Conservation (phyloP, 352 stramenopile species). For the Thalassiosira gravida region DNA sequence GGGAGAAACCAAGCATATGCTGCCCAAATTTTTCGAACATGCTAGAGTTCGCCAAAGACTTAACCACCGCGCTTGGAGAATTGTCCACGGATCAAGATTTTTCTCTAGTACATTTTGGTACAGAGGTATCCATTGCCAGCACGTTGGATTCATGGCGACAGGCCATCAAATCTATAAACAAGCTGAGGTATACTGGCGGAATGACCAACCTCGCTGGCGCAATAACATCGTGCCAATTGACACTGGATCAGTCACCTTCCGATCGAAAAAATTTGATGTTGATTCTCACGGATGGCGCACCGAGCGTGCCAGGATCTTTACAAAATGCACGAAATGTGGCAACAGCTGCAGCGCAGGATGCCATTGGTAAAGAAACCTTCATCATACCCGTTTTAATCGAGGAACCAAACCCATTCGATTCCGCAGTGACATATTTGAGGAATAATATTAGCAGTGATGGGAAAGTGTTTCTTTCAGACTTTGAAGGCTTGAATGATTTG, state of each 20-base stretch:
- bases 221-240: slow-evolving; percentile 30
- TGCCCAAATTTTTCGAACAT: slow-evolving; percentile 37
- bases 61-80: slow-evolving; percentile 24
- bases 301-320: background rate
- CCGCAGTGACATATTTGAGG: slow-evolving; percentile 9
- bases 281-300: slow-evolving; percentile 20
- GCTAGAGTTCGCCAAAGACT: slow-evolving; percentile 22
- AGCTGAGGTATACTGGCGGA: slow-evolving; percentile 21
- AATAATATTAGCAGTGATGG: slow-evolving; percentile 37
- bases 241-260: slow-evolving; percentile 7
- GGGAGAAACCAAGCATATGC: slow-evolving; percentile 13
- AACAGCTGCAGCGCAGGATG: slow-evolving; percentile 12
- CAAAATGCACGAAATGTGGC: slow-evolving; percentile 3
- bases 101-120: slow-evolving; percentile 24
- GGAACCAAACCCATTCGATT: background rate
- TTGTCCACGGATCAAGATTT: slow-evolving; percentile 29
- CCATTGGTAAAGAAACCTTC: slow-evolving; percentile 23
- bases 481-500: slow-evolving; percentile 24
- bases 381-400: slow-evolving; percentile 39
- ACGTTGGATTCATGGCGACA: slow-evolving; percentile 18
- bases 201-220: slow-evolving; percentile 25
- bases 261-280: slow-evolving; percentile 39
- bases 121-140: slow-evolving; percentile 14
- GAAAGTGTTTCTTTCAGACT: slow-evolving; percentile 36
- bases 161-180: slow-evolving; percentile 18